Conservation (phyloP, 78 protist genomes). For the Dictyostelium intermedium region DNA sequence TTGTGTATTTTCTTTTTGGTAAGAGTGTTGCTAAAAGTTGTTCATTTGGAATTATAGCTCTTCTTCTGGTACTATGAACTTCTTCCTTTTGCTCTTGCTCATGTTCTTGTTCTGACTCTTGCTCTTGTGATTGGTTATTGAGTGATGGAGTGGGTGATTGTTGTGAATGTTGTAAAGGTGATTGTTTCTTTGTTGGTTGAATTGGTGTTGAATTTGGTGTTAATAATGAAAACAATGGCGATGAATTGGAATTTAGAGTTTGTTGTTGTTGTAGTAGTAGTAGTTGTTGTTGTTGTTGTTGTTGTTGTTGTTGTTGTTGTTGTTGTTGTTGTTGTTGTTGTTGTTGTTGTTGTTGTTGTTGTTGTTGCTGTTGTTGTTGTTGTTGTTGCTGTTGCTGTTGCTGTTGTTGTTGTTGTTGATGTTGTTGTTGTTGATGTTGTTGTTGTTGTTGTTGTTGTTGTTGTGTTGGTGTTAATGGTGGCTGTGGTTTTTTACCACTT, state of each 20-base stretch:
- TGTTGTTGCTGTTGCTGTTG: neutral
- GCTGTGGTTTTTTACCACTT: neutral
- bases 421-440: neutral
- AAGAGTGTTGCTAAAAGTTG: neutral
- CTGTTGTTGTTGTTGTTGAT: neutral
- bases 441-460: neutral
- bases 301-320: neutral
- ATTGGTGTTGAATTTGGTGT: neutral
- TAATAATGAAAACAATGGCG: neutral
- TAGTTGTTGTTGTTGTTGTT: neutral
- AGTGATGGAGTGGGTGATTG: neutral
- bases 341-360: neutral
- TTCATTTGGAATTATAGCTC: neutral
- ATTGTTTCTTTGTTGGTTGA: neutral
- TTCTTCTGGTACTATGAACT: neutral
- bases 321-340: neutral
- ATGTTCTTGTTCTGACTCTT: neutral
- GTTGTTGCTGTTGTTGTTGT: neutral
- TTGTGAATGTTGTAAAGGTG: neutral
- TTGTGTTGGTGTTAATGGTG: neutral
- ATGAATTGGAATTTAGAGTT: neutral
- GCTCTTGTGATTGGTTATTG: neutral
- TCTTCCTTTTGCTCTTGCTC: neutral
- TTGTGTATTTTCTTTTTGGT: conserved; percentile 3
- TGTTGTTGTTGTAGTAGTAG: neutral